Base-by-base conservation (phyloP, 495 filamentous ascomycete species). In the Lasiosphaeriaceae sp. region DNA sequence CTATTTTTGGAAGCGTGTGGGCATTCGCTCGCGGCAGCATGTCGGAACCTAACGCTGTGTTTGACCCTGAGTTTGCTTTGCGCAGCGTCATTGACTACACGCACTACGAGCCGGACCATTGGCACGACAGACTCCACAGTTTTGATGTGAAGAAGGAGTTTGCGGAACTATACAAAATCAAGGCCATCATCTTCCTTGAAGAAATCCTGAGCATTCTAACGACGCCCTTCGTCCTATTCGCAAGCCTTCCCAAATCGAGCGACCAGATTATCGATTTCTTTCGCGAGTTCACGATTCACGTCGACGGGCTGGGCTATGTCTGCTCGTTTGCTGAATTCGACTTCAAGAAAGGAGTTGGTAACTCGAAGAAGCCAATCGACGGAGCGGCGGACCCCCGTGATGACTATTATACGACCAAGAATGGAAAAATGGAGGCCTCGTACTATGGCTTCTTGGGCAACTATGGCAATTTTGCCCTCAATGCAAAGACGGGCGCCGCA, bases 271-370 rank as follows among this genome's bases (percentile, higher is more conserved):
- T 98, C 50, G 94, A 98, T 66, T 98, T 98, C 73, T 97, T 98
- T 74, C 83, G 94, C 16, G 94, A 98, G 67, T 97, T 96, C 65
- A 96, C 94, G 1, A 84, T 98, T 19, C 93, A 97, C 63, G 91
- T 98, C 11, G 95, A 98, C 73, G 94, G 94, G 0, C 80, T 98
- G 55, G 94, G 94, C 35, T 90, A 96, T 66, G 89, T 97, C 19
- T 98, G 94, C 70, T 95, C 90, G 14, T 97, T 96, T 73, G 94
- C 92, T 19, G 90, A 96, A n/a, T 98, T 98, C 61, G 89, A 96
- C 60, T 98, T 97, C 77, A 90, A 96, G 69, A 92, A 88, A 64
- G 89, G 86, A 23, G 75, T 81, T 17, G 86, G 86, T 55, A 84
- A 77, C 51, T 75, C 74, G 22, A 60, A 66, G 44, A 50, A 64